Base-by-base conservation (phyloP, 805 yeast genomes). In the Debaryomyces tyrocola region DNA sequence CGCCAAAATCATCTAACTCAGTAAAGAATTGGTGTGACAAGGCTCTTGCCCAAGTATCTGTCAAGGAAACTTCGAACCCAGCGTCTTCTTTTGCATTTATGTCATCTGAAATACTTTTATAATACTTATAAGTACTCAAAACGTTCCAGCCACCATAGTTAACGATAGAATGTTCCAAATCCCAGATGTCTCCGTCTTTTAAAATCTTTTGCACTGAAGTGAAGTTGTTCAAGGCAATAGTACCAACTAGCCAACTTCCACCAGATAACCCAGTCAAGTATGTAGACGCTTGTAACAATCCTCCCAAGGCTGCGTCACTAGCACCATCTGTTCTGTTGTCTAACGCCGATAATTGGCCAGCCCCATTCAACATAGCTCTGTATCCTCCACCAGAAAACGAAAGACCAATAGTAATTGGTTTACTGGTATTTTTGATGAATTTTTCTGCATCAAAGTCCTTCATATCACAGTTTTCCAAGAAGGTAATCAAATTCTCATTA, bases 361-460 rank as follows among this genome's bases (percentile, higher is more conserved):
- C 96, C 1, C 96, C 96, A 48, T 53, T 44, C 75, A 84, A 74
- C 91, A 90, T 87, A 29, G 96, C 95, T 50, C 97, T 77, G 64
- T 87, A 90, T 3, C 96, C 96, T 60, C 97, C 96, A 38, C 96
- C 96, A 12, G 88, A 44, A 36, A 69, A 68, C 1, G 74, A 68
- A 15, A 69, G 18, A 9, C 73, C 75, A 14, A 69, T 63, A 27
- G 58, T 57, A 41, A 69, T 54, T 28, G 72, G 58, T 18, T 59
- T 55, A 43, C 62, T 57, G 40, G 65, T 61, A 18, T 44, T 27
- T 12, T 53, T 36, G 48, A 65, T 55, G 49, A 70, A 82, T 0
- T 55, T 59, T 18, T 66, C 70, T 1, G 78, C 74, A 51, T 79
- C 76, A 49, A 77, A 77, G 55, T 77, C 78, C 12, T 69, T 60